phyloP scores from a whole-genome alignment of 176 grass and related monocot species.

The Musa itinerans region DNA sequence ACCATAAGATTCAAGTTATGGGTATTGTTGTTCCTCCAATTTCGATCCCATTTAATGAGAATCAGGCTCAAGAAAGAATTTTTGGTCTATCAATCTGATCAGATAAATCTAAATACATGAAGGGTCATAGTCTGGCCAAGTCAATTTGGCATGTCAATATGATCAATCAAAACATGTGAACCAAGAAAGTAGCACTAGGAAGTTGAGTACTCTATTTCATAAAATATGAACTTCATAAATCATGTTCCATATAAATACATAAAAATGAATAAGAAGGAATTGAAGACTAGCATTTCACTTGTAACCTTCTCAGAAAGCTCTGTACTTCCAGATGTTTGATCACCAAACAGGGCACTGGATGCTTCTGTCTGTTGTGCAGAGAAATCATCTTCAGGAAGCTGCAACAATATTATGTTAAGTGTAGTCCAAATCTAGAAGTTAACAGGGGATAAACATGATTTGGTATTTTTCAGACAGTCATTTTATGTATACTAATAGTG shows the following conservation, averaged over 20 bases:
- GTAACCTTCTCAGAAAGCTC: constrained; percentile 8
- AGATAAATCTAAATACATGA: neutral
- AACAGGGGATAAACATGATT: neutral
- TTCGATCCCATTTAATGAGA: neutral
- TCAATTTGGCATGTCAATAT: neutral
- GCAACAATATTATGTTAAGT: neutral
- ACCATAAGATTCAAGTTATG: neutral
- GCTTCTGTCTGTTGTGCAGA: neutral
- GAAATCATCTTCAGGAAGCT: neutral
- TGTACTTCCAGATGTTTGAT: neutral
- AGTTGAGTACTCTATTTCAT: neutral
- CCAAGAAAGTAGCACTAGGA: neutral
- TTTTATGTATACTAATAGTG: too few species aligned
- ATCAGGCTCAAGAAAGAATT: neutral
- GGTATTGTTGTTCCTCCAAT: neutral
- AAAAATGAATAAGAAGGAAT: constrained; percentile 3
- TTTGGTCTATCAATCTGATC: neutral
- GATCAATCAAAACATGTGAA: neutral
- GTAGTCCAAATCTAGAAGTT: neutral
- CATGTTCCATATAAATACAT: neutral
- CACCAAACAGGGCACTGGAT: neutral
- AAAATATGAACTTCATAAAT: neutral
- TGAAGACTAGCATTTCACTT: neutral
- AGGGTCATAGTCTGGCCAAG: neutral
- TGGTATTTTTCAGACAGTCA: neutral